phyloP scores from a whole-genome alignment of 2,329 filamentous ascomycete genomes.

The Truncatella angustata region DNA sequence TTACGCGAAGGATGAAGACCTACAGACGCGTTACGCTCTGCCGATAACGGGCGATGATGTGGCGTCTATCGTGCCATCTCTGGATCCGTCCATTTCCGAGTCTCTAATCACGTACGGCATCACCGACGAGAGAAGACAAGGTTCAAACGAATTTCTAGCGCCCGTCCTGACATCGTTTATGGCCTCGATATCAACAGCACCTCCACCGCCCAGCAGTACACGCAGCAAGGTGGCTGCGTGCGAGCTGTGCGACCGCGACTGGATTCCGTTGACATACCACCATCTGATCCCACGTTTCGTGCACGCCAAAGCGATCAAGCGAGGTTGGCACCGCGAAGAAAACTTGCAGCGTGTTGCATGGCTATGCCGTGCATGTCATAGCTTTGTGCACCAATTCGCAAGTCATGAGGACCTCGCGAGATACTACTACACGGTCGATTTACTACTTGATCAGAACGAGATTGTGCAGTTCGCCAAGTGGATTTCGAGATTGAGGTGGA shows the following conservation, averaged over 20 bases:
- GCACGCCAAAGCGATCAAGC: constrained; percentile 72
- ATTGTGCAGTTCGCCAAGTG: constrained; percentile 69
- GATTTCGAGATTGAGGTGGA: constrained; percentile 75
- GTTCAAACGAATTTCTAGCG: constrained; percentile 56
- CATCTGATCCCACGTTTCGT: constrained; percentile 79
- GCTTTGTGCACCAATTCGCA: constrained; percentile 74
- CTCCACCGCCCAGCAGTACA: constrained; percentile 60
- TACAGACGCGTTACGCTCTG: constrained; percentile 55
- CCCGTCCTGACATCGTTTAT: constrained; percentile 66
- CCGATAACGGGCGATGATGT: constrained; percentile 54
- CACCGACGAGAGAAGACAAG: constrained; percentile 42
- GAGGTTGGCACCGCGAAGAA: constrained; percentile 76
- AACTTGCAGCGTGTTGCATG: constrained; percentile 79
- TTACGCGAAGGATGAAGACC: constrained; percentile 36
- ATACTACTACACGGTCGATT: constrained; percentile 70
- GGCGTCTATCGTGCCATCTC: constrained; percentile 46
- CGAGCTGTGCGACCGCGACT: constrained; percentile 74
- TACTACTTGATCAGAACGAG: constrained; percentile 67
- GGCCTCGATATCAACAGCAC: constrained; percentile 52
- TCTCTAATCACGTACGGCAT: constrained; percentile 67
- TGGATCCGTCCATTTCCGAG: constrained; percentile 63
- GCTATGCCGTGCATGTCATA: constrained; percentile 82
- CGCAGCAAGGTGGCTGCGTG: constrained; percentile 52
- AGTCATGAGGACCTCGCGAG: constrained; percentile 75
- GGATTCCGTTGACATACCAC: constrained; percentile 78